These are phyloP conservation scores for Ambrosia artemisiifolia DNA, from an alignment of 129 eudicot genomes.

Conservation along the genomic window DNA sequence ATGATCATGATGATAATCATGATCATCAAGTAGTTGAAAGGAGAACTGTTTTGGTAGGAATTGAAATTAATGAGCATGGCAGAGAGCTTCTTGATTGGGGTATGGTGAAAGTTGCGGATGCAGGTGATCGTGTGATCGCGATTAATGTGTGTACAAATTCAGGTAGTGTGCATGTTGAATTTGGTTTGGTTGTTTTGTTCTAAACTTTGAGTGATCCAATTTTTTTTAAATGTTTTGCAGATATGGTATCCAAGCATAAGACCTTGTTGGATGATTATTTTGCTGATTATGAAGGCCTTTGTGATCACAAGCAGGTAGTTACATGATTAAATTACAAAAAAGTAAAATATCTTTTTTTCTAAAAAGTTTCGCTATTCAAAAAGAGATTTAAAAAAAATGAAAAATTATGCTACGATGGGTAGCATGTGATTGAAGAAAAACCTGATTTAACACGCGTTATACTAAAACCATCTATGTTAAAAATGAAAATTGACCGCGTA, in stretches of 20 bases:
- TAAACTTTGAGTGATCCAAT: neutral
- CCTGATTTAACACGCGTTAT: neutral
- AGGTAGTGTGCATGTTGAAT: constrained; percentile 33
- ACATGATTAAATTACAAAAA: neutral
- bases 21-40: constrained; percentile 37
- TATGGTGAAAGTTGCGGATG: constrained; percentile 74
- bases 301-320: constrained; percentile 71
- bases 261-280: constrained; percentile 62
- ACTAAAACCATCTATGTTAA: neutral
- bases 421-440: too few species aligned
- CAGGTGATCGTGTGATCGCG: constrained; percentile 79
- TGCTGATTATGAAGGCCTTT: constrained; percentile 68
- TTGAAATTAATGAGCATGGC: constrained; percentile 59
- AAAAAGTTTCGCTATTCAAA: too few species aligned
- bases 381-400: too few species aligned
- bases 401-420: too few species aligned
- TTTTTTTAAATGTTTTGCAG: constrained; percentile 29
- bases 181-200: constrained; percentile 1
- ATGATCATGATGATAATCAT: constrained; percentile 4
- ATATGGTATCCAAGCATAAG: constrained; percentile 43
- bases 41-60: constrained; percentile 70
- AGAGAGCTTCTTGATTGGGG: constrained; percentile 89
- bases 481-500: neutral
- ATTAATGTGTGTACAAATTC: constrained; percentile 76
- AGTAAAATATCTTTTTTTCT: too few species aligned